phyloP scores from a whole-genome alignment of 148 eudicot genomes.

The Camellia japonica region DNA sequence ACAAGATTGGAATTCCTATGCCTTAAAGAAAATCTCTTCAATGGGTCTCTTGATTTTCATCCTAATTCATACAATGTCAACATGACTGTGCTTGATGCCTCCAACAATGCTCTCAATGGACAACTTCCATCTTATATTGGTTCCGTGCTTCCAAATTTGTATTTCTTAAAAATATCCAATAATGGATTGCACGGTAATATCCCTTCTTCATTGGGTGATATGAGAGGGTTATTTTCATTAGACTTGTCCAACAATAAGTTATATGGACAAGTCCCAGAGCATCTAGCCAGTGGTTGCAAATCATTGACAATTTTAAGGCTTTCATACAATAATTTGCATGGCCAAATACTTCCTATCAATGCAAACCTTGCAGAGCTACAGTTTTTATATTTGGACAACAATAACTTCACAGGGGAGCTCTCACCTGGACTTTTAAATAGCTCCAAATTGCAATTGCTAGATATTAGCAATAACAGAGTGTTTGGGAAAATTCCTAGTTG shows the following conservation, averaged over 20 bases:
- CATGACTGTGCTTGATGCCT: too few relatives aligned
- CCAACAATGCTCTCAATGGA: not conserved
- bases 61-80: not conserved
- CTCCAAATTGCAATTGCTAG: not conserved
- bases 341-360: not conserved
- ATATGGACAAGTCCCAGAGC: not conserved
- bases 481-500: not conserved
- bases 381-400: not conserved
- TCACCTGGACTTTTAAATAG: not conserved
- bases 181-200: conserved; percentile 15
- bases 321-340: not conserved
- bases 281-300: not conserved
- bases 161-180: conserved; percentile 8
- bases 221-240: not conserved
- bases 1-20: not conserved
- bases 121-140: not conserved
- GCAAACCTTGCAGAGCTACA: not conserved
- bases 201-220: conserved; percentile 16
- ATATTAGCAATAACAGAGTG: not conserved
- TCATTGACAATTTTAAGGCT: not conserved
- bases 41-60: not conserved
- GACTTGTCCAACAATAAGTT: not conserved
- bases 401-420: not conserved
- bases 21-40: not conserved
- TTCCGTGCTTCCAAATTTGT: not conserved